Evolutionary conservation across 176 grass and related monocot genomes (phyloP).

Genomic region (Carex pumila): DNA sequence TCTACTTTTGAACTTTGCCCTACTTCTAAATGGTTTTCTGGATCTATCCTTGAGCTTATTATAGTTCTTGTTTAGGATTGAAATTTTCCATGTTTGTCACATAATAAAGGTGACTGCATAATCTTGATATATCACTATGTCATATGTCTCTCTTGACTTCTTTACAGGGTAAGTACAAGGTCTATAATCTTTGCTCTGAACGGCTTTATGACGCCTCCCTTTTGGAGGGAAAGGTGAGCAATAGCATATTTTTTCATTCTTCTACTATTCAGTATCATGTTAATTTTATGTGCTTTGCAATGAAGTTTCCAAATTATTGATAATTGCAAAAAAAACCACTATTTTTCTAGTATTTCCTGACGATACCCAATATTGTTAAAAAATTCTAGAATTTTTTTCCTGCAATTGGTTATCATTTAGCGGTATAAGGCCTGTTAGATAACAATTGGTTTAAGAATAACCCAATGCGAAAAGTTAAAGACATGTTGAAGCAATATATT

Average conservation of each 20-base stretch:
- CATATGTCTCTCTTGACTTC: conserved; percentile 8
- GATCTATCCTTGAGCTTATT: not conserved
- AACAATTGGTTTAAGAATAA: not conserved
- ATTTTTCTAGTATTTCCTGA: not conserved
- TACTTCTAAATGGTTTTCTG: too few relatives aligned
- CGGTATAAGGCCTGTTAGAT: not conserved
- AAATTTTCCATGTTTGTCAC: too few relatives aligned
- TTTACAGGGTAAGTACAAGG: conserved; percentile 95
- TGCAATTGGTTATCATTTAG: not conserved
- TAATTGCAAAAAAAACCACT: not conserved
- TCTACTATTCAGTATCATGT: not conserved
- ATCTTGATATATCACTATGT: not conserved
- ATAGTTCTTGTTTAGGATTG: not conserved
- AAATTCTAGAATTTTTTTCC: not conserved
- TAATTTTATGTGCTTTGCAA: not conserved
- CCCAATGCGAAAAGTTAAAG: not conserved
- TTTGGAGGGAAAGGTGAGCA: conserved; percentile 90
- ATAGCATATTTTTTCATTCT: not conserved
- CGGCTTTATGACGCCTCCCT: conserved; percentile 94
- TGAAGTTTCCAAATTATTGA: not conserved
- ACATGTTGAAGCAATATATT: not conserved
- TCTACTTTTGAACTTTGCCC: not conserved
- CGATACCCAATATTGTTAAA: not conserved
- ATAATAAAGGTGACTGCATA: not conserved
- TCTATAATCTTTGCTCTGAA: conserved; percentile 98